phyloP scores from a whole-genome alignment of 2,329 filamentous ascomycete species.

The Epicoccum nigrum region DNA sequence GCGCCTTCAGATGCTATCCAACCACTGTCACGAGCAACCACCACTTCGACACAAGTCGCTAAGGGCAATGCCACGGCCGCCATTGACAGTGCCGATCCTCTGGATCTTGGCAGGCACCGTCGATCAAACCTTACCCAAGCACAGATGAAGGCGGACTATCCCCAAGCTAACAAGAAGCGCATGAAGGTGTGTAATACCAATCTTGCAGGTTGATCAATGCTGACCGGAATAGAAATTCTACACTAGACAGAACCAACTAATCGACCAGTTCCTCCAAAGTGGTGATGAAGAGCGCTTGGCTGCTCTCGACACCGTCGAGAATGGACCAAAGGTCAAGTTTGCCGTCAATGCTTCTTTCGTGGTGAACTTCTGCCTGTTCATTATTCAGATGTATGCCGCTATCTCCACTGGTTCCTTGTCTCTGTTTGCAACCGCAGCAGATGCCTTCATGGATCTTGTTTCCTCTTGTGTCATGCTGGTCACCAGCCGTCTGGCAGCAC shows the following conservation, averaged over 20 bases:
- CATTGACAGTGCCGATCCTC: conserved; percentile 40
- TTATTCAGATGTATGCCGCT: conserved; percentile 65
- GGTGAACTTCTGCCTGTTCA: conserved; percentile 57
- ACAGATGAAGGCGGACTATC: conserved; percentile 58
- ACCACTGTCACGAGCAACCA: conserved; percentile 27
- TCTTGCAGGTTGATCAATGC: background rate
- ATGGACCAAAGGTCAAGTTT: conserved; percentile 51
- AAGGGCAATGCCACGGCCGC: conserved; percentile 30
- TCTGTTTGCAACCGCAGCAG: conserved; percentile 69
- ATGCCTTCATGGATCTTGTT: conserved; percentile 70
- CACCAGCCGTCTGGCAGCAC: conserved; percentile 64
- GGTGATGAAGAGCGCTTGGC: conserved; percentile 61
- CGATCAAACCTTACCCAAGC: conserved; percentile 48
- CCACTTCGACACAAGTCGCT: conserved; percentile 27
- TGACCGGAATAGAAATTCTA: conserved; percentile 46
- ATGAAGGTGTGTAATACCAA: conserved; percentile 33
- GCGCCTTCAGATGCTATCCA: conserved; percentile 36
- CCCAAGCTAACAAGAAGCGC: conserved; percentile 45
- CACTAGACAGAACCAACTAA: conserved; percentile 49
- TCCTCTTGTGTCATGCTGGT: conserved; percentile 68
- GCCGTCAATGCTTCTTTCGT: conserved; percentile 48
- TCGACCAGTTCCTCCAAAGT: conserved; percentile 60
- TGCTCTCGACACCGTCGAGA: conserved; percentile 58
- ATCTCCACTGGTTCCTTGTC: conserved; percentile 65
- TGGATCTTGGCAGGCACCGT: conserved; percentile 44